Conservation (phyloP, 345 rosid genomes). For the Viola odorata region DNA sequence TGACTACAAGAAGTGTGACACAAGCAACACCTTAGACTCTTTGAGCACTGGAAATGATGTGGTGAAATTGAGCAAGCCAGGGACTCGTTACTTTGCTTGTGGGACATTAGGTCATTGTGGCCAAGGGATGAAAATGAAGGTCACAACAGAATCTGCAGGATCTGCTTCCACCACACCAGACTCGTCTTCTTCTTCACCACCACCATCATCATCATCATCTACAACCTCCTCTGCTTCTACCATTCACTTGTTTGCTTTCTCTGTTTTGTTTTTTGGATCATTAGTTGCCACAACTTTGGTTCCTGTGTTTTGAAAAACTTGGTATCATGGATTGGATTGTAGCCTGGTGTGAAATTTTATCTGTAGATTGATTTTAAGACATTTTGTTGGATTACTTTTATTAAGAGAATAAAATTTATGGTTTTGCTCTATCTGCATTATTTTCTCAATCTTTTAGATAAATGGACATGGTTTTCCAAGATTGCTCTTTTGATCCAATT, state of each 20-base stretch:
- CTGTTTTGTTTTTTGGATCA: slow-evolving; percentile 7
- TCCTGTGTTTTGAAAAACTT: slow-evolving; percentile 4
- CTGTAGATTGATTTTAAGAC: background rate
- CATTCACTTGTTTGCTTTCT: slow-evolving; percentile 7
- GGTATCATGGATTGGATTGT: background rate
- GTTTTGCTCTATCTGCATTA: no score
- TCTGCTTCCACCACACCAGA: slow-evolving; percentile 45
- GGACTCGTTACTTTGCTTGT: slow-evolving; percentile 76
- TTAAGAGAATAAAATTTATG: no score
- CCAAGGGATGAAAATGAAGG: slow-evolving; percentile 84
- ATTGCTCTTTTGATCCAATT: no score
- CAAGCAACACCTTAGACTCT: slow-evolving; percentile 56
- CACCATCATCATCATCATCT: slow-evolving; percentile 21
- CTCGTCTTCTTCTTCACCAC: slow-evolving; percentile 17
- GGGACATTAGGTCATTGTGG: slow-evolving; percentile 82
- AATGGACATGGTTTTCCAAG: no score
- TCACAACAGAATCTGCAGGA: slow-evolving; percentile 47
- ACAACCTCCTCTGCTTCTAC: slow-evolving; percentile 20
- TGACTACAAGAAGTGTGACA: slow-evolving; percentile 76
- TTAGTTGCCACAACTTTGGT: slow-evolving; percentile 7
- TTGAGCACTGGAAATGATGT: slow-evolving; percentile 66
- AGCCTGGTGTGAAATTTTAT: background rate
- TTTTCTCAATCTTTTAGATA: no score
- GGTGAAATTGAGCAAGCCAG: slow-evolving; percentile 58
- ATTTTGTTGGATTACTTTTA: no score